These are phyloP conservation scores for Russula earlei DNA, from an alignment of 768 basidiomycete genomes.

Conservation along the genomic window DNA sequence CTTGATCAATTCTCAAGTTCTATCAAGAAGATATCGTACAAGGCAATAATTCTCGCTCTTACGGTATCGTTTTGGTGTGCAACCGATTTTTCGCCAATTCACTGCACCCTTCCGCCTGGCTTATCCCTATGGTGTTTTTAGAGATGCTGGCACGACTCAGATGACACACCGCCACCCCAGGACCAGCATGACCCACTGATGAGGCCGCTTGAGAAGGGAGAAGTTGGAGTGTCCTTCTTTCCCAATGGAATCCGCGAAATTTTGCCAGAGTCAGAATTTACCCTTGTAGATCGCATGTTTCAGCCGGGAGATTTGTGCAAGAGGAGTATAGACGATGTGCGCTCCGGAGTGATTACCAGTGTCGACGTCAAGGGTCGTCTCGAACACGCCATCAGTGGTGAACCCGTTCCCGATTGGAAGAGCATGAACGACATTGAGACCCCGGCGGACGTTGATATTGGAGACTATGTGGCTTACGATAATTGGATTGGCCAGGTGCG, in stretches of 20 bases:
- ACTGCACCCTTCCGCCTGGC: neutral
- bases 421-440: conserved; percentile 46
- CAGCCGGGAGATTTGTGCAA: conserved; percentile 79
- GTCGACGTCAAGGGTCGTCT: conserved; percentile 56
- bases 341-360: conserved; percentile 65
- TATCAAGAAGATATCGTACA: conserved; percentile 34
- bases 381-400: conserved; percentile 63
- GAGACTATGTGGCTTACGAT: conserved; percentile 73
- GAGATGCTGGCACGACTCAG: conserved; percentile 87
- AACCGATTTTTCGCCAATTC: neutral
- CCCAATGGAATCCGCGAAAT: conserved; percentile 52
- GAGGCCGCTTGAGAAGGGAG: conserved; percentile 64
- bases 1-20: conserved; percentile 24
- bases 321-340: conserved; percentile 60
- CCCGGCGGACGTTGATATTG: conserved; percentile 54
- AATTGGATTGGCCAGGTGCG: conserved; percentile 88
- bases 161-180: conserved; percentile 46
- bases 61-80: conserved; percentile 60
- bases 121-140: conserved; percentile 26
- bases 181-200: conserved; percentile 57
- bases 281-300: conserved; percentile 67
- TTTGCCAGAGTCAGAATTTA: conserved; percentile 55
- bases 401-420: conserved; percentile 54
- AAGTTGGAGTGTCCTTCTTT: conserved; percentile 73
- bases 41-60: conserved; percentile 28